Base-by-base conservation (phyloP, 371 early-diverging fungal genomes). In the Nematocida parisii region DNA sequence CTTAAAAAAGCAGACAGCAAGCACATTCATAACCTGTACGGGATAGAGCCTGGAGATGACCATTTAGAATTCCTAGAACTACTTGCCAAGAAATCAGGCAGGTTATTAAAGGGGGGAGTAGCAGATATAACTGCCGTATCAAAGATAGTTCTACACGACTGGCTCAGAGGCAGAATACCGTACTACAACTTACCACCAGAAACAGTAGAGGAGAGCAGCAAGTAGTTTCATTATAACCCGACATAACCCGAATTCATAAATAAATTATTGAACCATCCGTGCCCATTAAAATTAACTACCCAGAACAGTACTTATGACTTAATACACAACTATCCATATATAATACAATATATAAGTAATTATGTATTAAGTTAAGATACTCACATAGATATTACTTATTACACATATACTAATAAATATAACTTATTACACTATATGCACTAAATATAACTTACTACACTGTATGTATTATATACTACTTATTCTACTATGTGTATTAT, bases 131-230 rank as follows among this genome's bases (percentile, higher is more conserved):
- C 90, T 66, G 91, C 92, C n/a, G 93, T 93, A 15, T 90, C 95
- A 54, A 95, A 95, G 86, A 95, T 94, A 92, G 91, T 99, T 5
- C 89, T 99, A 73, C 93, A 95, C 88, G 98, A 98, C 88, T 99
- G 95, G 95, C 88, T 95, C 66, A 90, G 97, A 72, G 99, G 99
- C 61, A 93, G 94, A 86, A 93, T 99, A 84, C 96, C 97, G 24
- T 97, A 91, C 89, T 97, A 91, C 87, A 90, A 90, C 1, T 86
- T 91, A 22, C 96, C 96, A 56, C 94, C 95, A 46, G 90, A 88
- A 64, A 82, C 75, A 71, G 71, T 85, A 82, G 40, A 77, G 66
- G 86, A 46, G 47, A 66, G 33, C 2, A 27, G 33, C 33, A 27
- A 27, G 33, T 27, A 27, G 33, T 27, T 27, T 27, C 2, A 27